Percentiles rank a stretch among this genome's conserved stretches.
phyloP scores from a whole-genome alignment of 192 early-diverging fungal genomes.

The Dissophora ornata region DNA sequence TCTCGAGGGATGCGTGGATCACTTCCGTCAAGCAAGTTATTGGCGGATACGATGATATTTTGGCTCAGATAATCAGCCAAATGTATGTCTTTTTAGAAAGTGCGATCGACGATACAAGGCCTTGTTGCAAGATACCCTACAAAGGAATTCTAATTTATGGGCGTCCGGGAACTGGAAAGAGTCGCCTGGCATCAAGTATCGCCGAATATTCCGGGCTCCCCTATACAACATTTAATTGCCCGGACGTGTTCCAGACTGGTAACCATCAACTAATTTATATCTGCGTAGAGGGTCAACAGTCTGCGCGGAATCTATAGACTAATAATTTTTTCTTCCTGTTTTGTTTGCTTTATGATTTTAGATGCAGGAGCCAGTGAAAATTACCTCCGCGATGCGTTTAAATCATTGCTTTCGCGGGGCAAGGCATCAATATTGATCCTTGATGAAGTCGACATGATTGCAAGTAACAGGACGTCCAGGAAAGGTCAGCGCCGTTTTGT shows the following conservation, averaged over 20 bases:
- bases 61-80: conserved; percentile 37
- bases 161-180: conserved; percentile 67
- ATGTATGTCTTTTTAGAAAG: conserved; percentile 31
- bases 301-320: no score
- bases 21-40: conserved; percentile 11
- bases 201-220: conserved; percentile 58
- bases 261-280: background rate
- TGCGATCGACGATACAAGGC: background rate
- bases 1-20: conserved; percentile 23
- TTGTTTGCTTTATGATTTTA: conserved; percentile 14
- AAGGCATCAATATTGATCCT: conserved; percentile 61
- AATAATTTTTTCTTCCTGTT: no score
- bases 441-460: conserved; percentile 69
- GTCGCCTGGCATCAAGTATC: conserved; percentile 55
- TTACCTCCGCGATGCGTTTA: conserved; percentile 56
- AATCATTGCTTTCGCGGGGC: conserved; percentile 19
- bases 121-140: conserved; percentile 23
- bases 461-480: conserved; percentile 44
- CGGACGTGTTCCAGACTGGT: conserved; percentile 64
- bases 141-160: conserved; percentile 62
- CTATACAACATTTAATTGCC: conserved; percentile 59
- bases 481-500: conserved; percentile 35
- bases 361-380: conserved; percentile 68
- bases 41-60: conserved; percentile 52
- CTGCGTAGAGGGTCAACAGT: no score